Base-by-base conservation (phyloP, 2,329 filamentous ascomycete genomes). In the Falciphora oryzae region DNA sequence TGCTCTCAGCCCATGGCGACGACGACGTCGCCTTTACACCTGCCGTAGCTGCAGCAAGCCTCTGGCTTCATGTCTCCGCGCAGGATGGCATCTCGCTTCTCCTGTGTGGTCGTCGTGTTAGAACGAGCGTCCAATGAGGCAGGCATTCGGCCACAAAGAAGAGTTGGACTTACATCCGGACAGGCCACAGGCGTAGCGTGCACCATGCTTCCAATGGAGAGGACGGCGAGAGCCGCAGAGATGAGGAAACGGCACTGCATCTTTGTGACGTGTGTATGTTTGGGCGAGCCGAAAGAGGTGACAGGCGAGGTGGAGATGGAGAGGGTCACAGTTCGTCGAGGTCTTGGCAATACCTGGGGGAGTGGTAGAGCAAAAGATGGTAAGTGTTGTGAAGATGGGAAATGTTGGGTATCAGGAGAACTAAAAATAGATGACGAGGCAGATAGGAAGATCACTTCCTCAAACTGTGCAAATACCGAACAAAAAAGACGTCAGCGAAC, bases 31-130 rank as follows among this genome's bases (percentile, higher is more conserved):
- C 78, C 78, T 64, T 80, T 80, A 73, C 82, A 85, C 44, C 74
- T 74, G 62, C 83, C 82, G 67, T 84, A 83, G n/a, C 79, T 80
- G 71, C 83, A 85, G 72, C 83, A 85, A 16, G 74, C 78, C 32
- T 82, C 79, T n/a, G 80, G 76, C 27, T 77, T 75, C 66, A 81
- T 74, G 32, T 78, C 71, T 63, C 82, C 81, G 32, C 73, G 78
- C 60, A 85, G 77, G 56, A 85, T 85, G 18, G 73, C 70, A 67
- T 80, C 79, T 63, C 76, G 70, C 66, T 75, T 77, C 22, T 69
- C 64, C 74, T 77, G 66, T 31, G 59, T 10, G 2, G 29, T 18
- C 57, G 35, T 63, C 50, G 61, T 64, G 22, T 16, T 16, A 29
- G 5, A n/a, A 14, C 32, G 22, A 2, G 14, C 14, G n/a, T 22